Percentiles rank a stretch among this genome's conserved stretches.
These are phyloP conservation scores for Chaetoceros muelleri DNA, from an alignment of 108 stramenopile genomes.

Conservation along the genomic window DNA sequence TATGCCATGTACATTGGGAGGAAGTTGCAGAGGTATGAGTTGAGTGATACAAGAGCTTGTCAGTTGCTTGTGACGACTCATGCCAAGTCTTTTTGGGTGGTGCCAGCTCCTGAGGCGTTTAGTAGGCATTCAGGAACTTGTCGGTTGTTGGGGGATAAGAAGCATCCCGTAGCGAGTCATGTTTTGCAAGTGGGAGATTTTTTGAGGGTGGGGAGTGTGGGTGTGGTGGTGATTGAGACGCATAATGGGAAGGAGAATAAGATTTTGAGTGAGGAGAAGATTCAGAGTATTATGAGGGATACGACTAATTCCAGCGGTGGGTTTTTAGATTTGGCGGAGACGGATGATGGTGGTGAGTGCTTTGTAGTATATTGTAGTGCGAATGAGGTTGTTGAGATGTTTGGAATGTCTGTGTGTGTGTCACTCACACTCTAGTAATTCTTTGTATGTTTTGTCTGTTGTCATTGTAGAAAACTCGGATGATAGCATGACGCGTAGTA, in stretches of 20 bases:
- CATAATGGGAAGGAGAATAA: conserved; percentile 77
- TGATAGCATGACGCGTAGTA: conserved; percentile 43
- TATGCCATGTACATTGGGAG: conserved; percentile 71
- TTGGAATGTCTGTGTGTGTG: background rate
- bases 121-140: conserved; percentile 94
- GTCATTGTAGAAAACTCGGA: conserved; percentile 64
- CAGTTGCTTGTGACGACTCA: conserved; percentile 85
- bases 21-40: conserved; percentile 73
- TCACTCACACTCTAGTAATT: background rate
- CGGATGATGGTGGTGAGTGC: conserved; percentile 87
- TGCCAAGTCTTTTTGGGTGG: conserved; percentile 79
- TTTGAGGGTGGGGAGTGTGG: conserved; percentile 90
- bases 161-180: conserved; percentile 70
- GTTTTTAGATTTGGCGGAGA: conserved; percentile 74
- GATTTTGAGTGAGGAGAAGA: conserved; percentile 73
- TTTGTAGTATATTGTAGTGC: no score
- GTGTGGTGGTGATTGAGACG: conserved; percentile 93
- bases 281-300: conserved; percentile 87
- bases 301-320: conserved; percentile 63
- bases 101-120: conserved; percentile 95
- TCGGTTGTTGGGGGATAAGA: conserved; percentile 86
- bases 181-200: conserved; percentile 83
- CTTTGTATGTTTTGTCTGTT: background rate
- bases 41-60: conserved; percentile 79
- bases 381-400: no score